A percentile compares a stretch with the other conserved stretches of the same genome.
Conservation (phyloP, 2,329 filamentous ascomycete genomes). For the Aspergillus cejpii region DNA sequence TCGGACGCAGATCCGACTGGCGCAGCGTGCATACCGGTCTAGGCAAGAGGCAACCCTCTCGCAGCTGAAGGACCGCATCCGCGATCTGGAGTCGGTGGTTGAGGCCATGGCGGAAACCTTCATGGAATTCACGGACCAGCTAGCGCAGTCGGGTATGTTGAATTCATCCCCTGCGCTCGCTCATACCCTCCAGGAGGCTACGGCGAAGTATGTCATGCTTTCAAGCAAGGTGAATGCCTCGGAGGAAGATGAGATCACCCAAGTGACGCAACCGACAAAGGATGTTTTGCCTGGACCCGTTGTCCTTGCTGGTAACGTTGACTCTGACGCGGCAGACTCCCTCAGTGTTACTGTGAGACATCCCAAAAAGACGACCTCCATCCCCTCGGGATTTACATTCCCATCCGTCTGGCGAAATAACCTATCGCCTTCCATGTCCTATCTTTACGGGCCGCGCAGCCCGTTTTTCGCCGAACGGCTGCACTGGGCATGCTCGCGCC, state of each 20-base stretch:
- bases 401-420: not conserved
- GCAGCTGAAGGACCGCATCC: not conserved
- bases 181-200: not conserved
- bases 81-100: not conserved
- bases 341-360: too few relatives aligned
- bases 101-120: not conserved
- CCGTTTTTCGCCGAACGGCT: not conserved
- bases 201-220: not conserved
- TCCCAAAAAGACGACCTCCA: not conserved
- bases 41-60: not conserved
- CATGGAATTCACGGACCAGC: not conserved
- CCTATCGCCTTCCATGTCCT: not conserved
- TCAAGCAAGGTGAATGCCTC: not conserved
- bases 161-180: not conserved
- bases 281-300: too few relatives aligned
- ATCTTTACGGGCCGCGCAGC: not conserved
- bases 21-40: conserved; percentile 3
- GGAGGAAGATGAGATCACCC: not conserved
- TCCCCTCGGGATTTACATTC: not conserved
- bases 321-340: not conserved
- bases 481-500: not conserved
- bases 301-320: not conserved
- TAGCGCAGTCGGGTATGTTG: not conserved
- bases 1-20: conserved; percentile 2
- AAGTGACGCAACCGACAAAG: too few relatives aligned